phyloP scores from a whole-genome alignment of 2,329 filamentous ascomycete species.

The Fusarium staphyleae region DNA sequence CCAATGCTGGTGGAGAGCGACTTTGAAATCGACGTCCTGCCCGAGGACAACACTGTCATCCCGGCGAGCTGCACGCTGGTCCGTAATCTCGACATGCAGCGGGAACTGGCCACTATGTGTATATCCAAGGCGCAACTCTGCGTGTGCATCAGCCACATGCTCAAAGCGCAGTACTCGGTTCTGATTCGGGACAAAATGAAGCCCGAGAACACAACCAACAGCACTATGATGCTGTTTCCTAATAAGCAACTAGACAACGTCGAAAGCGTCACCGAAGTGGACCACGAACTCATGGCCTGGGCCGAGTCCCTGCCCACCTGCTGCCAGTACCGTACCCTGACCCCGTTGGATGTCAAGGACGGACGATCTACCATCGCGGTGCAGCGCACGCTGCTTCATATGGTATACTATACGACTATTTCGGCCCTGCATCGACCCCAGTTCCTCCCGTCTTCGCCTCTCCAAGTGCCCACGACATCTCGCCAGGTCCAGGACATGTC shows the following conservation, averaged over 20 bases:
- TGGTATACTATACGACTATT: slow-evolving; percentile 91
- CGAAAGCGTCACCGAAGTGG: slow-evolving; percentile 79
- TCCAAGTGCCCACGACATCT: slow-evolving; percentile 58
- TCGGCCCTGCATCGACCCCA: slow-evolving; percentile 92
- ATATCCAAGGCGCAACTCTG: slow-evolving; percentile 91
- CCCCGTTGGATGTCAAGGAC: slow-evolving; percentile 62
- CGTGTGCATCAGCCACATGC: slow-evolving; percentile 85
- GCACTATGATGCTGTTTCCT: slow-evolving; percentile 87
- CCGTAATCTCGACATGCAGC: slow-evolving; percentile 75
- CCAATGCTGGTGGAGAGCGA: slow-evolving; percentile 86
- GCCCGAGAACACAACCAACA: slow-evolving; percentile 76
- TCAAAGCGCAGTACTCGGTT: slow-evolving; percentile 91
- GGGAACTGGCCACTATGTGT: slow-evolving; percentile 84
- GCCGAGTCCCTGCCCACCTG: slow-evolving; percentile 72
- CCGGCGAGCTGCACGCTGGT: slow-evolving; percentile 74
- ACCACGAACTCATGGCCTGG: slow-evolving; percentile 82
- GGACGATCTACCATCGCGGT: slow-evolving; percentile 68
- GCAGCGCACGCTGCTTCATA: slow-evolving; percentile 86
- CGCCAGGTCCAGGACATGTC: slow-evolving; percentile 83
- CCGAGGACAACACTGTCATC: slow-evolving; percentile 72
- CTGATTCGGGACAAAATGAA: slow-evolving; percentile 83
- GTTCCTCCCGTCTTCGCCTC: slow-evolving; percentile 77
- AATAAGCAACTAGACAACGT: slow-evolving; percentile 87
- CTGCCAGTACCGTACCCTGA: slow-evolving; percentile 70
- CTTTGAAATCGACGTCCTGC: slow-evolving; percentile 77